A percentile compares a stretch with the other conserved stretches of the same genome.
phyloP scores from a whole-genome alignment of 2,329 filamentous ascomycete species.

The Escovopsis sp. region DNA sequence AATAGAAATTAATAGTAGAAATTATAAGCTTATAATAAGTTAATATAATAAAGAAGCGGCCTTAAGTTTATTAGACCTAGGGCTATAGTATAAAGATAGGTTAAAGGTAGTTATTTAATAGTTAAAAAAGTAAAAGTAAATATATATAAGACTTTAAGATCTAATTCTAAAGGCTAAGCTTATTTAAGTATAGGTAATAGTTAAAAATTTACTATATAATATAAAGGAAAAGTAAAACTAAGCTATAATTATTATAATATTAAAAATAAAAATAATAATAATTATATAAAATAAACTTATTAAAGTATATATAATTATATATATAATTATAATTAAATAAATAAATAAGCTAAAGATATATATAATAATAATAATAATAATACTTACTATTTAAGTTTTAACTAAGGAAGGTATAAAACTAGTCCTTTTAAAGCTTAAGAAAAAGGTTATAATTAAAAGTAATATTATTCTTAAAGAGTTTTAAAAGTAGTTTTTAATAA shows the following conservation, averaged over 20 bases:
- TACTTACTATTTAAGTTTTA: too few species aligned
- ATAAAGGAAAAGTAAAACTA: too few species aligned
- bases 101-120: neutral
- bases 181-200: neutral
- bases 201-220: too few species aligned
- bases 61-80: neutral
- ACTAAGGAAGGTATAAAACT: neutral
- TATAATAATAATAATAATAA: neutral
- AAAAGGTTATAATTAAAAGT: neutral
- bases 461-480: too few species aligned
- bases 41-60: neutral
- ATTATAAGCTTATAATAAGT: neutral
- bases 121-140: neutral
- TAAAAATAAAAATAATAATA: neutral
- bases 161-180: neutral
- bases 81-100: neutral
- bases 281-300: neutral
- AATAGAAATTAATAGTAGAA: neutral
- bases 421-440: neutral
- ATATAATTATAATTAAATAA: neutral
- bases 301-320: neutral
- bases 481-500: too few species aligned
- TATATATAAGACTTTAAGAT: neutral
- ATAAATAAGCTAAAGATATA: neutral
- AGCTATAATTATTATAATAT: too few species aligned